Percentiles rank a stretch among this genome's conserved stretches.
Evolutionary conservation across 352 stramenopile genomes (phyloP).

Genomic region (Pythium aphanidermatum): DNA sequence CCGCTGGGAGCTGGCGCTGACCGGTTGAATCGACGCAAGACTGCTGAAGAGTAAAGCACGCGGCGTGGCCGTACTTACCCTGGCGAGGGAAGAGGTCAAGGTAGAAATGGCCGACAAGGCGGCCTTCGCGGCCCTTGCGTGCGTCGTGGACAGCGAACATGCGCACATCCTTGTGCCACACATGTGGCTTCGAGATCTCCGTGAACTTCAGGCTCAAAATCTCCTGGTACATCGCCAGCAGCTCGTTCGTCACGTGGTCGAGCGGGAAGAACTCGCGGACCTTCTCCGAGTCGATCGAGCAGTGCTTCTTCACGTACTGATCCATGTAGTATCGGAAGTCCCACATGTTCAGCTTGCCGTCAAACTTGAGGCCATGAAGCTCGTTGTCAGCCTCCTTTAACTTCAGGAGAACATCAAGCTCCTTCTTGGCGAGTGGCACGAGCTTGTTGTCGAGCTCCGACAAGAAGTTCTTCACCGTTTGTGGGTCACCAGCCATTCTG

Average conservation of each 20-base stretch:
- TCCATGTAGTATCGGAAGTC: constrained; percentile 90
- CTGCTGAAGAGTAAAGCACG: constrained; percentile 87
- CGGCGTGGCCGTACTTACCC: constrained; percentile 86
- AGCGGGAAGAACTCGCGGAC: constrained; percentile 88
- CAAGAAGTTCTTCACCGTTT: constrained; percentile 63
- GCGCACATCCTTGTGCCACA: constrained; percentile 87
- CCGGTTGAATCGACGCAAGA: constrained; percentile 57
- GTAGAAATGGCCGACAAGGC: constrained; percentile 84
- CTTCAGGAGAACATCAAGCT: constrained; percentile 62
- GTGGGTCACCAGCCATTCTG: constrained; percentile 64
- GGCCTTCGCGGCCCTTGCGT: constrained; percentile 35
- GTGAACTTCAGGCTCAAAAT: constrained; percentile 82
- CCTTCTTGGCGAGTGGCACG: constrained; percentile 67
- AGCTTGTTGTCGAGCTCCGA: constrained; percentile 73
- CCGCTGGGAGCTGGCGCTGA: constrained; percentile 52
- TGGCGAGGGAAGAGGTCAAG: constrained; percentile 82
- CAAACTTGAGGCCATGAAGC: constrained; percentile 47
- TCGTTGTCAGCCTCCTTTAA: constrained; percentile 65
- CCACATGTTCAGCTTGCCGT: constrained; percentile 88
- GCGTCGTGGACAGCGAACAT: constrained; percentile 84
- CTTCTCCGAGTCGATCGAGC: constrained; percentile 81
- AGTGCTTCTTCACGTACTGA: constrained; percentile 82
- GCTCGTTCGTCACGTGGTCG: constrained; percentile 76
- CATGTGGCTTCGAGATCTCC: constrained; percentile 68
- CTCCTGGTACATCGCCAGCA: constrained; percentile 87